Evolutionary conservation across 371 early-diverging fungal species (phyloP).

Genomic region (Mortierella sp.): DNA sequence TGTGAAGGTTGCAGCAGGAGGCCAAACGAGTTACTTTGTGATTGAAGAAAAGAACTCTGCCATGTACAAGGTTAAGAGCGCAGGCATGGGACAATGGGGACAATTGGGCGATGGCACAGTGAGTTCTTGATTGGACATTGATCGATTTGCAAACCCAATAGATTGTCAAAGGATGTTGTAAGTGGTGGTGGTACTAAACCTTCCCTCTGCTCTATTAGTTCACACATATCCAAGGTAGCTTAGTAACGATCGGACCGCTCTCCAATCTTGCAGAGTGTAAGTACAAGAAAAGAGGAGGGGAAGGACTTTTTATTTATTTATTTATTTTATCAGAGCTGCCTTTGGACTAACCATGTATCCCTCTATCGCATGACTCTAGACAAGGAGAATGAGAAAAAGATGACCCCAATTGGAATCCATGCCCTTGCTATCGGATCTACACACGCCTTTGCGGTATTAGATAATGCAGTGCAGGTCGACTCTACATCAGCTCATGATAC

Average conservation of each 20-base stretch:
- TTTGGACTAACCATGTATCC: background rate
- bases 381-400: conserved; percentile 38
- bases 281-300: background rate
- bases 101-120: conserved; percentile 54
- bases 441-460: conserved; percentile 52
- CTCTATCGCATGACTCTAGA: conserved; percentile 16
- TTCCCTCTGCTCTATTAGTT: conserved; percentile 3
- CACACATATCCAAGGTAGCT: conserved; percentile 50
- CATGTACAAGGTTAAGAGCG: conserved; percentile 38
- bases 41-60: conserved; percentile 20
- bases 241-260: conserved; percentile 42
- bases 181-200: no score
- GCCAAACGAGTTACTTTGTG: conserved; percentile 51
- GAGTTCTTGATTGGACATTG: conserved; percentile 4
- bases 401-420: conserved; percentile 48
- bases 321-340: no score
- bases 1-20: conserved; percentile 54
- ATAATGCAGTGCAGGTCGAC: conserved; percentile 44
- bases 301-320: no score
- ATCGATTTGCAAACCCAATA: no score
- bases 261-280: conserved; percentile 53
- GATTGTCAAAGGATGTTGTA: no score
- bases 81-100: conserved; percentile 58
- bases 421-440: conserved; percentile 49
- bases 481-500: background rate